Evolutionary conservation across 2,329 filamentous ascomycete genomes (phyloP).

Genomic region (Nemania diffusa): DNA sequence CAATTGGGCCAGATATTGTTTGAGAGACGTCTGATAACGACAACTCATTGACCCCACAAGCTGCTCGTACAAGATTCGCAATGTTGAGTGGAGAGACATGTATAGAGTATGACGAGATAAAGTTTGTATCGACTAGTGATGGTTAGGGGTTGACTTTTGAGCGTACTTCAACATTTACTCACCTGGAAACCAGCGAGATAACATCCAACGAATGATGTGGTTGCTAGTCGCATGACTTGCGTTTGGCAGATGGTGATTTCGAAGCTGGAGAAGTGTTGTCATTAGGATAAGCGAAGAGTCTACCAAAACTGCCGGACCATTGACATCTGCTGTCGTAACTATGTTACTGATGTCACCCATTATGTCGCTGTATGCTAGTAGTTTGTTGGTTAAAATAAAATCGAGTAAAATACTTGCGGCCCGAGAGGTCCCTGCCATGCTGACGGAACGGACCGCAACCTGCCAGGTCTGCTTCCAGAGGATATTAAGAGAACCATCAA

Average conservation of each 20-base stretch:
- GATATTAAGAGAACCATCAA: conserved; percentile 53
- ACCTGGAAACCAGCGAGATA: conserved; percentile 86
- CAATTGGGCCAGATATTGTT: conserved; percentile 60
- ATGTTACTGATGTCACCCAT: conserved; percentile 78
- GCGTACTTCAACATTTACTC: conserved; percentile 48
- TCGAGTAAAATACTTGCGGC: conserved; percentile 80
- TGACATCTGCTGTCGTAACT: conserved; percentile 80
- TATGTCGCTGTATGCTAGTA: conserved; percentile 75
- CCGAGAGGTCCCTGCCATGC: conserved; percentile 76
- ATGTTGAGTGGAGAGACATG: conserved; percentile 74
- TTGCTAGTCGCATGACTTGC: conserved; percentile 74
- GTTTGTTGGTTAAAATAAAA: conserved; percentile 69
- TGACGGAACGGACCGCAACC: conserved; percentile 74
- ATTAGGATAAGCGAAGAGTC: conserved; percentile 83
- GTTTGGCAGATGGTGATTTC: conserved; percentile 74
- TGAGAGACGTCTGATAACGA: conserved; percentile 47
- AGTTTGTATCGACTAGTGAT: conserved; percentile 69
- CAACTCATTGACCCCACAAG: conserved; percentile 65
- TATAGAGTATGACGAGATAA: conserved; percentile 70
- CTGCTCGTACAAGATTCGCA: conserved; percentile 74
- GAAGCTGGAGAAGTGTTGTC: conserved; percentile 72
- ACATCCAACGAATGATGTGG: conserved; percentile 82
- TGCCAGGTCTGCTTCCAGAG: conserved; percentile 83
- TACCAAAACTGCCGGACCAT: conserved; percentile 80
- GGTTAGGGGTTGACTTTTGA: conserved; percentile 33